Evolutionary conservation across 306 rosid species (phyloP).

Genomic region (Sindora glabra): DNA sequence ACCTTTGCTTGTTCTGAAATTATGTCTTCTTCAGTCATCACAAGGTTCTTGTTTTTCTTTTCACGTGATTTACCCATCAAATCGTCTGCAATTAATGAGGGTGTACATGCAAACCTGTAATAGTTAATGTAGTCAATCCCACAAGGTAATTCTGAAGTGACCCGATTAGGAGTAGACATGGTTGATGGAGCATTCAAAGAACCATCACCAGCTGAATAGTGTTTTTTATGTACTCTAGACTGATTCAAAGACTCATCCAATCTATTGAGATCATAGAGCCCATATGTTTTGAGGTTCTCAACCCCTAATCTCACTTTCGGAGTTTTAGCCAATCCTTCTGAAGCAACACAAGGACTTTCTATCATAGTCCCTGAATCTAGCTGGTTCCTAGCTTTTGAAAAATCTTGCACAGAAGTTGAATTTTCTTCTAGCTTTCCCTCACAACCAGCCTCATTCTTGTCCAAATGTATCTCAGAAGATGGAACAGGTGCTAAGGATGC

Average conservation of each 20-base stretch:
- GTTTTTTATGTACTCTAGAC: slow-evolving; percentile 27
- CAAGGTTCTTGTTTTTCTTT: slow-evolving; percentile 38
- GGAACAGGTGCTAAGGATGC: slow-evolving; percentile 21
- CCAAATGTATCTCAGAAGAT: slow-evolving; percentile 30
- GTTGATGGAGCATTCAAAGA: slow-evolving; percentile 33
- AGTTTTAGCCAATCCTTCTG: slow-evolving; percentile 54
- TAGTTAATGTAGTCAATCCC: slow-evolving; percentile 50
- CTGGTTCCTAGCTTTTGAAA: slow-evolving; percentile 25
- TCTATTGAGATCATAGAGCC: slow-evolving; percentile 24
- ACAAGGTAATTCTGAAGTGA: slow-evolving; percentile 18
- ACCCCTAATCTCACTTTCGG: slow-evolving; percentile 30
- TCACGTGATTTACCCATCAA: slow-evolving; percentile 47
- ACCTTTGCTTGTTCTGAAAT: slow-evolving; percentile 62
- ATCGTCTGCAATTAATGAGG: slow-evolving; percentile 64
- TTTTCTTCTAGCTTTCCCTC: slow-evolving; percentile 32
- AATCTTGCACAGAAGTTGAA: slow-evolving; percentile 27
- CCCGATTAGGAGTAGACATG: slow-evolving; percentile 27
- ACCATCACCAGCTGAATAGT: slow-evolving; percentile 23
- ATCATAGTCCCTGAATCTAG: slow-evolving; percentile 28
- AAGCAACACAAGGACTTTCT: slow-evolving; percentile 43
- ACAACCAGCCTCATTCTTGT: slow-evolving; percentile 31
- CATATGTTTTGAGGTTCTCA: slow-evolving; percentile 19
- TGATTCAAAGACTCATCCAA: slow-evolving; percentile 35
- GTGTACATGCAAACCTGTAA: slow-evolving; percentile 67
- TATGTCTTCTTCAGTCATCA: slow-evolving; percentile 63